phyloP scores from a whole-genome alignment of 352 stramenopile species.

The Aphanomyces astaci region DNA sequence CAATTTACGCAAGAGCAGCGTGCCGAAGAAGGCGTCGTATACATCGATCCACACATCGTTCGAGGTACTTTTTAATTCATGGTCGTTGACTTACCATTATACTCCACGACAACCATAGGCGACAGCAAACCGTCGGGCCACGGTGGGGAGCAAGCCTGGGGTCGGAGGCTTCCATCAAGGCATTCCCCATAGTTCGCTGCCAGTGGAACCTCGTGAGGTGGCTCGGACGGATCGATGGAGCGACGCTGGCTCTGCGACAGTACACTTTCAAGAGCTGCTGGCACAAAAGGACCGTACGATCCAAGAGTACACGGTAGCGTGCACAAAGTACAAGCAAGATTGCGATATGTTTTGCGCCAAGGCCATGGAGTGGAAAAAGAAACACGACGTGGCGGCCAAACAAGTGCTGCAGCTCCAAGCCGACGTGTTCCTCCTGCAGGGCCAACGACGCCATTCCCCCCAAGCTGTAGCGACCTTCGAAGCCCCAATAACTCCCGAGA shows the following conservation, averaged over 20 bases:
- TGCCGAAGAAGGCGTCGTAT: background rate
- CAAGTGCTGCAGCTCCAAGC: constrained; percentile 6
- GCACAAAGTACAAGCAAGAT: background rate
- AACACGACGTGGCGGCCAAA: background rate
- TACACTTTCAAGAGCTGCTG: background rate
- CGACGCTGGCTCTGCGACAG: background rate
- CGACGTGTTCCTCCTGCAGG: background rate
- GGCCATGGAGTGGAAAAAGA: constrained; percentile 8
- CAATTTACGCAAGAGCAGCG: background rate
- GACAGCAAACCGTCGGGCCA: background rate
- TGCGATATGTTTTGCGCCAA: background rate
- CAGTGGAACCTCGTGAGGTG: background rate
- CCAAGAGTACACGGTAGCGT: background rate
- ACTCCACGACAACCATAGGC: background rate
- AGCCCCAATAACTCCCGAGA: background rate
- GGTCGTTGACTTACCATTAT: background rate
- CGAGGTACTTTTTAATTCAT: background rate
- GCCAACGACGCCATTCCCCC: background rate
- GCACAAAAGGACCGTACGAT: constrained; percentile 8
- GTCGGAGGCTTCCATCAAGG: too few species aligned
- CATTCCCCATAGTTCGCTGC: background rate
- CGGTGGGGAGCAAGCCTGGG: background rate
- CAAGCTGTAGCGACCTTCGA: background rate
- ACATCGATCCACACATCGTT: background rate
- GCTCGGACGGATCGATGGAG: too few species aligned